These are phyloP conservation scores for Globisporangium lucens DNA, from an alignment of 352 stramenopile species.

Conservation along the genomic window DNA sequence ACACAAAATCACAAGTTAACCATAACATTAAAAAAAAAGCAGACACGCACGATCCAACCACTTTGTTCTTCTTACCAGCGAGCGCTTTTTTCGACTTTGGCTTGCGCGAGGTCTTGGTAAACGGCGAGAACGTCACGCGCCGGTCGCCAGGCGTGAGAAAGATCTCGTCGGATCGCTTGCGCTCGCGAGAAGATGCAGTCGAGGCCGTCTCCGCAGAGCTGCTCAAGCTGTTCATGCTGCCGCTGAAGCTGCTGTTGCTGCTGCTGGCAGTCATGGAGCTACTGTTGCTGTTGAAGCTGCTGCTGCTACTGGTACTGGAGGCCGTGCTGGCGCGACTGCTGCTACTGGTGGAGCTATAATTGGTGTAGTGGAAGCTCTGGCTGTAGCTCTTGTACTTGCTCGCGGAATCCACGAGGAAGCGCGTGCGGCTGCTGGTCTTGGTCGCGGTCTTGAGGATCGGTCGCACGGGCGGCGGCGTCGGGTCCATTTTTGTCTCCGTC, in stretches of 20 bases:
- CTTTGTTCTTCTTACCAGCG: background rate
- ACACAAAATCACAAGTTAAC: background rate
- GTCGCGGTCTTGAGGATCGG: slow-evolving; percentile 62
- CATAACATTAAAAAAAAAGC: background rate
- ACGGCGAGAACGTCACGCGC: slow-evolving; percentile 76
- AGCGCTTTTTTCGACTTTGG: slow-evolving; percentile 15
- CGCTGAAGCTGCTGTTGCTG: slow-evolving; percentile 9
- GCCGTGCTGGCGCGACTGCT: slow-evolving; percentile 1
- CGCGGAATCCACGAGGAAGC: slow-evolving; percentile 23
- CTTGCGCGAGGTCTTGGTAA: slow-evolving; percentile 38
- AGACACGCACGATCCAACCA: background rate
- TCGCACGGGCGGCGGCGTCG: slow-evolving; percentile 23
- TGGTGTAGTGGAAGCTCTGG: slow-evolving; percentile 20
- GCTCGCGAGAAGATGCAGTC: slow-evolving; percentile 12
- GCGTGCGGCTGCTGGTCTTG: slow-evolving; percentile 17
- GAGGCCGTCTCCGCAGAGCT: slow-evolving; percentile 11
- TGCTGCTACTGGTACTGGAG: background rate
- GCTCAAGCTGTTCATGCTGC: slow-evolving; percentile 3
- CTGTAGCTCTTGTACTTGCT: slow-evolving; percentile 24
- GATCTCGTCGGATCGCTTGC: slow-evolving; percentile 25
- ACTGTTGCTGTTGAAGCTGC: background rate
- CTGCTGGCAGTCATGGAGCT: background rate
- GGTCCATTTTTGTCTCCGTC: slow-evolving; percentile 11
- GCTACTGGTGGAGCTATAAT: slow-evolving; percentile 9
- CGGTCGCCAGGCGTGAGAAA: slow-evolving; percentile 32